Base-by-base conservation (phyloP, 2,329 filamentous ascomycete genomes). In the Blastomyces emzantsi region DNA sequence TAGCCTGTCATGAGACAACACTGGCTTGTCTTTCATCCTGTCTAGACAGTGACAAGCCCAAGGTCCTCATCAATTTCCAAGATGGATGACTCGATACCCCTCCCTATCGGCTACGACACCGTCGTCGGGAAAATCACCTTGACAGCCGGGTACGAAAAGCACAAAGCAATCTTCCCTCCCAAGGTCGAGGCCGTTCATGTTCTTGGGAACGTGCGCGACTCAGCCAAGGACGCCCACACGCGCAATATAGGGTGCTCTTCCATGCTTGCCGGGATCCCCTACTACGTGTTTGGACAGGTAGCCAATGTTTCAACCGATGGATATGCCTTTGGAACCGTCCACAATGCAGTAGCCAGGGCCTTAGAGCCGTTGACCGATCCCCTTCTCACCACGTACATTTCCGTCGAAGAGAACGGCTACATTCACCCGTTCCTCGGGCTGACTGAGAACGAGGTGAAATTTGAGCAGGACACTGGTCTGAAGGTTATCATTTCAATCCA, bases 91-190 rank as follows among this genome's bases (percentile, higher is more conserved):
- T 4, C 19, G 22, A 49, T 15, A 2, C 15, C 22, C 43, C 43
- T 43, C 39, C 15, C 43, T 36, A 36, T 33, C 41, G 25, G 22
- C 41, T 60, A 47, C 15, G 41, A 60, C 15, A 60, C 57, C 8
- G 25, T 17, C 17, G 63, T 62, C n/a, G 66, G 66, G 17, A 62
- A 63, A 15, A 49, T 67, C 28, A 22, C 56, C n/a, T 47, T 67
- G 45, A 63, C 61, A 5, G 15, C 51, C 15, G 66, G 66, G 2
- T 59, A 33, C 36, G 66, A 66, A 36, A 39, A 64, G 13, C 62
- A 64, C 62, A 61, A 63, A 9, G 64, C 61, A 28, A 19, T 61
- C 13, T 58, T 65, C 30, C 66, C 66, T 25, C 64, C 66, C 17
- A 60, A 47, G 19, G 19, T 60, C 30, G 45, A 47, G 17, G 51